phyloP scores from a whole-genome alignment of 768 basidiomycete species.

The Termitomyces bulborhizus region DNA sequence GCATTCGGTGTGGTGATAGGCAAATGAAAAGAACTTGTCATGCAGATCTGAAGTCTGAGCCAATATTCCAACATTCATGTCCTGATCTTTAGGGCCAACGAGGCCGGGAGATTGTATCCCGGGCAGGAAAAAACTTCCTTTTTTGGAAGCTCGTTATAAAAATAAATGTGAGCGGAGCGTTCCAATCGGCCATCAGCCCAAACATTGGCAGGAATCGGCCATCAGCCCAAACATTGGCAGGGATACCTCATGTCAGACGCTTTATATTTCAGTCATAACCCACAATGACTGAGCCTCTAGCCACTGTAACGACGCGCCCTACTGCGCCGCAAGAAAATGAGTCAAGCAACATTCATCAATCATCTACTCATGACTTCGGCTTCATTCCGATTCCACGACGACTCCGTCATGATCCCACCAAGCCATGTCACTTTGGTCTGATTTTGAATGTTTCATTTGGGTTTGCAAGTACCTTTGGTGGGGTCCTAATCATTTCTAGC shows the following conservation, averaged over 20 bases:
- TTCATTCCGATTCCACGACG: constrained; percentile 57
- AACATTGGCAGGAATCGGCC: not conserved
- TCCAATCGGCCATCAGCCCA: constrained; percentile 1
- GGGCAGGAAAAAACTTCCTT: too few relatives aligned
- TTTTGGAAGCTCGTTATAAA: too few relatives aligned
- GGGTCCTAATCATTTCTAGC: not conserved
- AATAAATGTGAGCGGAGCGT: too few relatives aligned
- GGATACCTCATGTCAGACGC: not conserved
- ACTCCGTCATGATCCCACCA: constrained; percentile 44
- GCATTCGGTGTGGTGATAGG: too few relatives aligned
- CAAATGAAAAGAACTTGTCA: too few relatives aligned
- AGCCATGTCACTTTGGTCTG: constrained; percentile 48
- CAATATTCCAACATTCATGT: too few relatives aligned
- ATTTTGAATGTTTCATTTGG: constrained; percentile 54
- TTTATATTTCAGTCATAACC: not conserved
- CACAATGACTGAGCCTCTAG: not conserved
- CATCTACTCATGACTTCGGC: constrained; percentile 43
- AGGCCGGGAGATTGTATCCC: too few relatives aligned
- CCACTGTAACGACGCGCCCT: not conserved
- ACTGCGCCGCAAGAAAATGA: not conserved
- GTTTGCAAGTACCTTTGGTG: constrained; percentile 53
- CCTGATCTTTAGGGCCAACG: too few relatives aligned
- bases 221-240: not conserved
- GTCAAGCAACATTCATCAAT: not conserved
- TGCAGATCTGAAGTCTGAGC: too few relatives aligned